Evolutionary conservation across 129 eudicot species (phyloP), one percentile per base, ranked within the genome.

Genomic region (Cynara cardunculus): DNA sequence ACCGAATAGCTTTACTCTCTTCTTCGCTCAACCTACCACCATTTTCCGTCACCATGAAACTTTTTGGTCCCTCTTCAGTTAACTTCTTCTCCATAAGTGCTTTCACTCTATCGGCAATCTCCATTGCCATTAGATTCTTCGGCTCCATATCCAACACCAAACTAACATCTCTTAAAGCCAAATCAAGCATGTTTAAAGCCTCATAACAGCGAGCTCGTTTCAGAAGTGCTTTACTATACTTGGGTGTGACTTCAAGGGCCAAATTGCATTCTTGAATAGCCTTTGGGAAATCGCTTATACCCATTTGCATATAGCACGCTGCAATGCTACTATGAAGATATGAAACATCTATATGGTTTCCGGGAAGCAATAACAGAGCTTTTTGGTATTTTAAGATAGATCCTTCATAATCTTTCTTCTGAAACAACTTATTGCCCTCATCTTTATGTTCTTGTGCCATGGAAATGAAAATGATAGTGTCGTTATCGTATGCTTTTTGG

Each of bases 151-250:
- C 81, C 74, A 95, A 74, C n/a, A 95, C 95, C 1, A 79, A 27
- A 32, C 25, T 79, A 78, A 87, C 86, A 81, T 95, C 99, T 73
- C 89, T 88, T 16, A 82, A 82, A 0, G 97, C 94, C 85, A 89
- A 89, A 77, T 95, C 94, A 2, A 90, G 75, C 87, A 87, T 82
- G 71, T 91, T 80, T 72, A 95, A 80, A 59, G 89, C 95, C 83
- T 92, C 97, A 10, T 92, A 89, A 78, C 99, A 95, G 72, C 97
- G 84, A 71, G 97, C 93, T 75, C 99, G 88, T 87, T 88, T 95
- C 89, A 95, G 41, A 21, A 92, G 89, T 30, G 99, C 99, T 80
- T 92, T 95, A 73, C 90, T 89, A 27, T 95, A 95, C 67, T 86
- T 96, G 0, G 99, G 97, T 30, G 95, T 76, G 71, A 92, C 91